phyloP scores from a whole-genome alignment of 1,284 basidiomycete species.

The Ustilago sp. region DNA sequence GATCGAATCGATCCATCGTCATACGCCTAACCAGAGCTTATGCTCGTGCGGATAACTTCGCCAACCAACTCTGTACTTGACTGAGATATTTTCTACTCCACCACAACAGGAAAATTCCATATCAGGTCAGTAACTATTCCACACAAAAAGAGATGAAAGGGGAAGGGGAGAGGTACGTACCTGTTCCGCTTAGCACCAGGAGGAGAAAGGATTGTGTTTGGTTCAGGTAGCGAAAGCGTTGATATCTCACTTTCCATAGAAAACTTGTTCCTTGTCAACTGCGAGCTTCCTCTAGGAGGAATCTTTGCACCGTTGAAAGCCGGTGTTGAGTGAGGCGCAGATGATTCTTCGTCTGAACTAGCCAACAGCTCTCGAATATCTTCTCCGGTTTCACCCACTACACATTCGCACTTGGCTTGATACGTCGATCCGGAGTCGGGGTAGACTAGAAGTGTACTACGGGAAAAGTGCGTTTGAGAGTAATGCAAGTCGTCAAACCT shows the following conservation, averaged over 20 bases:
- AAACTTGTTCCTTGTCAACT: constrained; percentile 13
- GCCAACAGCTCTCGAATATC: constrained; percentile 45
- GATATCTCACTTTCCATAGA: constrained; percentile 49
- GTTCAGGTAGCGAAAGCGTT: constrained; percentile 13
- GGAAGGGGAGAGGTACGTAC: constrained; percentile 19
- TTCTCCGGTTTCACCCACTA: constrained; percentile 15
- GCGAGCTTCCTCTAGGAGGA: constrained; percentile 22
- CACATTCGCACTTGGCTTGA: not conserved
- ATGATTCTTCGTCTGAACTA: constrained; percentile 40
- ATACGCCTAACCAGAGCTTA: constrained; percentile 6
- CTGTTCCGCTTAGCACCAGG: constrained; percentile 19
- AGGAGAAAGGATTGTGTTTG: constrained; percentile 21
- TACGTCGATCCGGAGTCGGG: constrained; percentile 5
- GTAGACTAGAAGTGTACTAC: constrained; percentile 42
- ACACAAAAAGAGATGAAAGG: not conserved
- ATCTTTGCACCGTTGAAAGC: constrained; percentile 30
- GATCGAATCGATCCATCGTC: constrained; percentile 19
- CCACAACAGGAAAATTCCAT: not conserved
- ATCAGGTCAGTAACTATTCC: not conserved
- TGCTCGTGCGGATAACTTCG: constrained; percentile 37
- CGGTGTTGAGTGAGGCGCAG: constrained; percentile 30
- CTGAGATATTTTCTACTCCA: constrained; percentile 36
- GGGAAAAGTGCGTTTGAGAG: constrained; percentile 41
- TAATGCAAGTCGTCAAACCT: constrained; percentile 45
- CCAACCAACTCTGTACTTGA: constrained; percentile 44